Conservation (phyloP, 768 basidiomycete genomes). For the Tricholoma bakamatsutake region DNA sequence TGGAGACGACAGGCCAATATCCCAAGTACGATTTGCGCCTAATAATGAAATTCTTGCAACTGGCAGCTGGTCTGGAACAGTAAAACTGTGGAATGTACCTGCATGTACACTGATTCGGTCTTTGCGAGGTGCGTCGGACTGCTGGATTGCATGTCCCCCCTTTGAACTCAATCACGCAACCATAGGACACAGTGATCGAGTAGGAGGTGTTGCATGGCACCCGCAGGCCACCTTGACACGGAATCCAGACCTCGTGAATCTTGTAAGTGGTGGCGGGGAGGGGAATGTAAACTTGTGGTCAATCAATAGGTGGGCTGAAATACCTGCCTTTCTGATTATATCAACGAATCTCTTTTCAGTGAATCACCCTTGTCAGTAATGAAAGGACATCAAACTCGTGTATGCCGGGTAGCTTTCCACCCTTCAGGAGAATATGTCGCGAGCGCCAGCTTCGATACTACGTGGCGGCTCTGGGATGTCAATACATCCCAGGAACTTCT, state of each 20-base stretch:
- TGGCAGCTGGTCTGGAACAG: conserved; percentile 92
- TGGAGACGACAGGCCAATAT: conserved; percentile 92
- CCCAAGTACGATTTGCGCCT: conserved; percentile 91
- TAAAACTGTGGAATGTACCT: conserved; percentile 95
- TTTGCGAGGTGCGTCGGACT: conserved; percentile 51
- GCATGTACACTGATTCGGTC: conserved; percentile 75
- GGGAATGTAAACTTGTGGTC: conserved; percentile 86
- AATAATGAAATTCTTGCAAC: conserved; percentile 86
- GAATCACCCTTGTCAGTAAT: conserved; percentile 83
- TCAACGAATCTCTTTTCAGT: conserved; percentile 31
- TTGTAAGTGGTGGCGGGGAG: conserved; percentile 91
- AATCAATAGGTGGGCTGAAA: conserved; percentile 55
- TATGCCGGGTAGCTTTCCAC: conserved; percentile 94
- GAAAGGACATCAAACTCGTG: conserved; percentile 84
- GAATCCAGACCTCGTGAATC: conserved; percentile 60
- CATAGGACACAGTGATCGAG: conserved; percentile 80
- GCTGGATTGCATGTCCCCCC: background rate
- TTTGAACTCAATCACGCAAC: conserved; percentile 6
- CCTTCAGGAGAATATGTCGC: conserved; percentile 92
- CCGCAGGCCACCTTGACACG: conserved; percentile 81
- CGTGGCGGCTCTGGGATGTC: conserved; percentile 97
- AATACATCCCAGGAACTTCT: conserved; percentile 74
- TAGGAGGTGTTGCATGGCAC: conserved; percentile 98
- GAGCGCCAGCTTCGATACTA: conserved; percentile 94
- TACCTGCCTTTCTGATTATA: background rate